Evolutionary conservation across 176 grass and related monocot genomes (phyloP).

Genomic region (Stipa capillata): DNA sequence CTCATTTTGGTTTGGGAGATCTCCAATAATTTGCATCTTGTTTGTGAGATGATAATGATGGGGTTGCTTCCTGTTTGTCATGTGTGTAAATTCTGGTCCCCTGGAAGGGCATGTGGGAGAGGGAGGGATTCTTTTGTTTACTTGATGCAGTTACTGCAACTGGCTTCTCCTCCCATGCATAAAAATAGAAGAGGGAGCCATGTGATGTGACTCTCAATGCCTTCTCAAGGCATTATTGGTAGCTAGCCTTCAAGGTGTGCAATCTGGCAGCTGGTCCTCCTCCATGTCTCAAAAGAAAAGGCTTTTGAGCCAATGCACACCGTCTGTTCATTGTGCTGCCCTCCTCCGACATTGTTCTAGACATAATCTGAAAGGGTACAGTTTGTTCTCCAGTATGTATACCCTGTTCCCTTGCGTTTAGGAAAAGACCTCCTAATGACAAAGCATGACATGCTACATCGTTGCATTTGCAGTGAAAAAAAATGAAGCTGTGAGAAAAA

Average conservation of each 20-base stretch:
- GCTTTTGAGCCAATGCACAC: not conserved
- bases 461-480: constrained; percentile 11
- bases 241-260: too few species aligned
- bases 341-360: not conserved
- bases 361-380: constrained; percentile 27
- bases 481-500: constrained; percentile 4
- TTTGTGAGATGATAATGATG: constrained; percentile 7
- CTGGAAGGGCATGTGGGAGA: constrained; percentile 23
- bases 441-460: not conserved
- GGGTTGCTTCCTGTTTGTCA: constrained; percentile 32
- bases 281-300: constrained; percentile 22
- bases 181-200: constrained; percentile 39
- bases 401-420: constrained; percentile 18
- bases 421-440: constrained; percentile 16
- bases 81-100: constrained; percentile 59
- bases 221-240: constrained; percentile 44
- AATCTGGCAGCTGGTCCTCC: too few species aligned
- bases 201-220: constrained; percentile 30
- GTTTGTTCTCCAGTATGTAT: constrained; percentile 1
- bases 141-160: constrained; percentile 27
- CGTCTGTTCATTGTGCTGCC: too few species aligned
- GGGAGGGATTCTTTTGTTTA: constrained; percentile 23
- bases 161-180: constrained; percentile 11
- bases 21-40: constrained; percentile 34
- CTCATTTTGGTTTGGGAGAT: constrained; percentile 18